phyloP scores from a whole-genome alignment of 345 rosid genomes.

The Lenwebbia sp. region DNA sequence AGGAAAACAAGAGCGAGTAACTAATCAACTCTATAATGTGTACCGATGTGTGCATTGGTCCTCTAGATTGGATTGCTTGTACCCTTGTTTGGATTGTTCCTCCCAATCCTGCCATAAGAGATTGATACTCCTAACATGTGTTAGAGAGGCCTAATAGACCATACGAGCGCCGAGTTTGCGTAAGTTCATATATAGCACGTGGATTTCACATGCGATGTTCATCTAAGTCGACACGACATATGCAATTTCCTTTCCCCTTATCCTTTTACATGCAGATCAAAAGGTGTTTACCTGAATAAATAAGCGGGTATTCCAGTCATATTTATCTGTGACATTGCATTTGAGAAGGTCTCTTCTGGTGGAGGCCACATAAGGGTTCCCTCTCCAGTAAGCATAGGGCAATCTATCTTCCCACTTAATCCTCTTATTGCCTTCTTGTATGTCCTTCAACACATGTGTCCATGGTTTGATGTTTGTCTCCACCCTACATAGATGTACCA shows the following conservation, averaged over 20 bases:
- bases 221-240: background rate
- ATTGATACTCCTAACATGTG: background rate
- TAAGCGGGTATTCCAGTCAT: constrained; percentile 20
- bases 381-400: constrained; percentile 58
- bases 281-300: constrained; percentile 8
- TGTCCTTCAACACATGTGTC: constrained; percentile 12
- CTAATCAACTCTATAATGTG: background rate
- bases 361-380: constrained; percentile 29
- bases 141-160: background rate
- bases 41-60: constrained; percentile 62
- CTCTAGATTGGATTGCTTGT: constrained; percentile 35
- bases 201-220: background rate
- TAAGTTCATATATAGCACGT: background rate
- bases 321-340: constrained; percentile 15
- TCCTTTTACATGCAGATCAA: background rate
- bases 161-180: background rate
- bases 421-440: constrained; percentile 18
- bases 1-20: background rate
- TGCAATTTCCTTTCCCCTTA: background rate
- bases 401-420: constrained; percentile 32
- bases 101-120: constrained; percentile 32
- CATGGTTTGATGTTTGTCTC: constrained; percentile 24
- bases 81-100: constrained; percentile 24
- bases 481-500: constrained; percentile 8
- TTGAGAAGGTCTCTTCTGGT: constrained; percentile 16